Percentiles rank a stretch among this genome's conserved stretches.
Evolutionary conservation across 2,329 filamentous ascomycete species (phyloP).

Genomic region (Penicillium sp.): DNA sequence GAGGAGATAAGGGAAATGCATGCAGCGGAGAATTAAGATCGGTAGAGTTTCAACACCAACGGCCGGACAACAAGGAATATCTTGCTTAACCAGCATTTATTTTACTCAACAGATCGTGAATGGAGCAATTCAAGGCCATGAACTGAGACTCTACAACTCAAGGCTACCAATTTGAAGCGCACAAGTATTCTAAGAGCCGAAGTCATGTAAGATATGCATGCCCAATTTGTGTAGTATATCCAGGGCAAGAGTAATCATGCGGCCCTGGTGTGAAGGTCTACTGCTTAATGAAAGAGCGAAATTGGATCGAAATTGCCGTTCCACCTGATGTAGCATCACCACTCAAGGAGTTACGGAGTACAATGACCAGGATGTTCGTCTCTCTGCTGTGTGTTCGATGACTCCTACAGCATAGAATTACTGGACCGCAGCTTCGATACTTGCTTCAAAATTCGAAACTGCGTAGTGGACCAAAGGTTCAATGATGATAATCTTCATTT

Average conservation of each 20-base stretch:
- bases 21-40: slow-evolving; percentile 15
- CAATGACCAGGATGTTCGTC: slow-evolving; percentile 1
- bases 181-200: neutral
- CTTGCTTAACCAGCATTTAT: neutral
- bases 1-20: slow-evolving; percentile 6
- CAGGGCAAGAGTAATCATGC: neutral
- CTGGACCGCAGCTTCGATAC: neutral
- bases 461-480: no score
- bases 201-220: no score
- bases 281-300: neutral
- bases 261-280: neutral
- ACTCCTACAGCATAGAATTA: neutral
- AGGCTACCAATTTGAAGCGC: neutral
- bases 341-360: slow-evolving; percentile 9
- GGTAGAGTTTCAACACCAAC: slow-evolving; percentile 26
- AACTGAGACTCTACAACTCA: neutral
- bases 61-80: slow-evolving; percentile 4
- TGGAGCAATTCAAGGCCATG: neutral
- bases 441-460: neutral
- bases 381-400: neutral
- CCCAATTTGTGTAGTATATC: neutral
- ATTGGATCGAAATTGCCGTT: slow-evolving; percentile 14
- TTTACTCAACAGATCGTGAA: neutral
- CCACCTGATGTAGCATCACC: slow-evolving; percentile 12
- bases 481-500: no score